phyloP scores from a whole-genome alignment of 1,139 yeast genomes.

The Yamadazyma epiphylla region DNA sequence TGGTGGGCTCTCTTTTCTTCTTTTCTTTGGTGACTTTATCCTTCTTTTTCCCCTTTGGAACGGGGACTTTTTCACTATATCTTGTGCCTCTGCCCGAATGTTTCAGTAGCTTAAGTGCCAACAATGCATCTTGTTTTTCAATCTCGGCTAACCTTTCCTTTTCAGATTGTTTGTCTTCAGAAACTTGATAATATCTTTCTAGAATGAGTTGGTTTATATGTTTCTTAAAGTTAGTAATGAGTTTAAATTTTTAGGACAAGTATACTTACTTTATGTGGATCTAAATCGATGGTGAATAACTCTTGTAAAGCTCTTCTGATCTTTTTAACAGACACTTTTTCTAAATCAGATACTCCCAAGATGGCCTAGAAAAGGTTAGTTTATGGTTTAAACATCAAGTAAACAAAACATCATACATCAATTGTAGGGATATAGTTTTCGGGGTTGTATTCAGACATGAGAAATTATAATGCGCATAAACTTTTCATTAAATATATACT shows the following conservation, averaged over 20 bases:
- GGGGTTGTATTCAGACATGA: slow-evolving; percentile 5
- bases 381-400: not conserved
- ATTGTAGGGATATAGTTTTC: slow-evolving; percentile 57
- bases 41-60: slow-evolving; percentile 2
- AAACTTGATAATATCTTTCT: slow-evolving; percentile 47
- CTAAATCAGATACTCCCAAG: slow-evolving; percentile 67
- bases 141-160: slow-evolving; percentile 4
- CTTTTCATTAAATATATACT: not conserved
- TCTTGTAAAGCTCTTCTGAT: slow-evolving; percentile 70
- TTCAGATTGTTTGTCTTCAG: slow-evolving; percentile 5
- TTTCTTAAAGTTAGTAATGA: slow-evolving; percentile 31
- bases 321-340: slow-evolving; percentile 67
- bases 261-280: slow-evolving; percentile 41
- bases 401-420: slow-evolving; percentile 46
- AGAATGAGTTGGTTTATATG: slow-evolving; percentile 59
- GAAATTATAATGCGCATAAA: too few relatives aligned
- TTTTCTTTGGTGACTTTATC: slow-evolving; percentile 7
- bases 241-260: not conserved
- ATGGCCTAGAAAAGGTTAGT: slow-evolving; percentile 47
- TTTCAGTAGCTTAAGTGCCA: not conserved
- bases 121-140: slow-evolving; percentile 1
- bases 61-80: not conserved
- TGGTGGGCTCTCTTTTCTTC: slow-evolving; percentile 8
- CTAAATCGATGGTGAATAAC: slow-evolving; percentile 56
- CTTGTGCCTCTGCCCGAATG: slow-evolving; percentile 4